Evolutionary conservation across 2,329 filamentous ascomycete genomes (phyloP), one percentile per base, ranked within the genome.

Genomic region (Diaporthe velutina): DNA sequence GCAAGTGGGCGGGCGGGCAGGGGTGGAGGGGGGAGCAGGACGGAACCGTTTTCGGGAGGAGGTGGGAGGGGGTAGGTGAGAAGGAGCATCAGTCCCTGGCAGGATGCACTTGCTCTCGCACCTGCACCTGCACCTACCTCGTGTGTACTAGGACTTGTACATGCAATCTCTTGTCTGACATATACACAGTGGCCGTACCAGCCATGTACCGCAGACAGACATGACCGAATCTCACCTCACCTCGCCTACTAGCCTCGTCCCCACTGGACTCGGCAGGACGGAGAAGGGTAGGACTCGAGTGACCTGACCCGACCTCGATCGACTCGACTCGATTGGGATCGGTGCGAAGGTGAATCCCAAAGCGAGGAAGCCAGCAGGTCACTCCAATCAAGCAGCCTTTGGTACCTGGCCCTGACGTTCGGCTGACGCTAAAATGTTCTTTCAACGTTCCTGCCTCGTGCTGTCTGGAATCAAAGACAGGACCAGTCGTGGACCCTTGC

Each of bases 21-120:
- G 86, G 86, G 85, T 87, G 85, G 85, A 87, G 83, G 83, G 85
- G 83, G 77, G 73, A 6, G 35, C 22, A 40, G 57, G 33, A 67
- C 74, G 70, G 74, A 58, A 30, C 52, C 79, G 80, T 76, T 54
- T 54, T 30, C 25, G 72, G 75, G 75, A 74, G 74, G 76, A 68
- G 76, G 75, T 73, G 54, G 76, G 33, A 19, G 40, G 28, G 76
- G 73, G 73, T 72, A 73, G 73, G 73, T 74, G 75, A 75, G 76
- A 76, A 71, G 77, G 75, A 74, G 40, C 42, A 73, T 60, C 42
- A 67, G 61, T 67, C 61, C 61, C 61, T 52, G 61, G 61, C 61
- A 67, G 64, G 64, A 67, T 67, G 28, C 42, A 50, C 42, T 35
- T 50, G 61, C 58, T 45, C 38, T 25, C 30, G 60, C 60, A 50